Percentiles rank a stretch among this genome's conserved stretches.
Evolutionary conservation across 2,329 filamentous ascomycete species (phyloP).

Genomic region (Cadophora sp.): DNA sequence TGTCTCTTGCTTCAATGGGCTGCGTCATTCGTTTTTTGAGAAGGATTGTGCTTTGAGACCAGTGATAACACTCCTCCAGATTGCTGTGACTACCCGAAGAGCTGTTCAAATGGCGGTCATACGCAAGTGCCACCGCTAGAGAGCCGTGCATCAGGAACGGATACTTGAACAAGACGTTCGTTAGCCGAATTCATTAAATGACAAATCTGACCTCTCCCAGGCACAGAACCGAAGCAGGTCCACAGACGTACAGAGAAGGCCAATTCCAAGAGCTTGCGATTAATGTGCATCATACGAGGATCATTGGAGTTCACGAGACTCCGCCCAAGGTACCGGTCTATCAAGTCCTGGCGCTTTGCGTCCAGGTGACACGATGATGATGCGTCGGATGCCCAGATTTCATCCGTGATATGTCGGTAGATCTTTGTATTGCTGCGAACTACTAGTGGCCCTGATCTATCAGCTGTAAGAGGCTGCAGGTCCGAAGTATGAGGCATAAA

Average conservation of each 20-base stretch:
- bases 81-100: background rate
- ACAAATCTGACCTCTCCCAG: background rate
- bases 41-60: background rate
- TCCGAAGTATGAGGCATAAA: slow-evolving; percentile 46
- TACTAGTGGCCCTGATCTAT: background rate
- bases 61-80: background rate
- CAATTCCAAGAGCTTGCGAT: background rate
- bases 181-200: background rate
- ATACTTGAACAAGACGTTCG: background rate
- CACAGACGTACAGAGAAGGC: background rate
- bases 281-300: background rate
- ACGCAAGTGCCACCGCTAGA: background rate
- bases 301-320: background rate
- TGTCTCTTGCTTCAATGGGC: background rate
- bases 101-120: background rate
- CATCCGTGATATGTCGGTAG: background rate
- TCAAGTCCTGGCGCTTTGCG: background rate
- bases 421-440: background rate
- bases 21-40: background rate
- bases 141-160: background rate
- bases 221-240: background rate
- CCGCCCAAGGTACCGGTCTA: background rate
- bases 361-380: background rate
- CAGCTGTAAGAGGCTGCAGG: slow-evolving; percentile 44
- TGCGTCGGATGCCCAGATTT: background rate